phyloP scores from a whole-genome alignment of 2,329 filamentous ascomycete genomes.

The Aspergillus piperis region DNA sequence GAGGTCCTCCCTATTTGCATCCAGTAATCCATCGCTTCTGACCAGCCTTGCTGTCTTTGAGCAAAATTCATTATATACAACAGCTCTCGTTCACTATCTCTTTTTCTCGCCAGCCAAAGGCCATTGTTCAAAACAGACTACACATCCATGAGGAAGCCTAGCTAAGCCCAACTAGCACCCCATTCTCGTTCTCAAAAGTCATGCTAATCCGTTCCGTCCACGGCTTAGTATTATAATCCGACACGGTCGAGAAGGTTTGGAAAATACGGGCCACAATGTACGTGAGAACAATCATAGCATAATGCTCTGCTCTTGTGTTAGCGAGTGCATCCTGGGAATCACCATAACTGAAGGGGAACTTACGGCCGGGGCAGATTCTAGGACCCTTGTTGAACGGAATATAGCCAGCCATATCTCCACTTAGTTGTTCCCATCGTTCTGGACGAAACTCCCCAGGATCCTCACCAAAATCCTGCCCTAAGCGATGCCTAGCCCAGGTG shows the following conservation, averaged over 20 bases:
- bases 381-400: conserved; percentile 50
- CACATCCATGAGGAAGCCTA: neutral
- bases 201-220: conserved; percentile 18
- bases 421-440: conserved; percentile 34
- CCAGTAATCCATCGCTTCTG: no score
- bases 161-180: conserved; percentile 12
- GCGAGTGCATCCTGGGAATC: neutral
- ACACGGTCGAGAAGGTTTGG: conserved; percentile 16
- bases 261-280: conserved; percentile 17
- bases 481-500: conserved; percentile 33
- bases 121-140: no score
- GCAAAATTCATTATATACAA: no score
- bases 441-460: conserved; percentile 32
- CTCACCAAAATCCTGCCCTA: conserved; percentile 28
- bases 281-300: conserved; percentile 16
- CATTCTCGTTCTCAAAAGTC: conserved; percentile 20
- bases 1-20: no score
- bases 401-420: conserved; percentile 40
- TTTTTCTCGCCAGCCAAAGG: no score
- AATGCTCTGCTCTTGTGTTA: conserved; percentile 13
- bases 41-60: no score
- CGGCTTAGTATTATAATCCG: conserved; percentile 9
- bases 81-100: no score
- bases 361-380: conserved; percentile 39
- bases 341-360: neutral